Evolutionary conservation across 2,329 filamentous ascomycete genomes (phyloP).

Genomic region (Fusarium sp.): DNA sequence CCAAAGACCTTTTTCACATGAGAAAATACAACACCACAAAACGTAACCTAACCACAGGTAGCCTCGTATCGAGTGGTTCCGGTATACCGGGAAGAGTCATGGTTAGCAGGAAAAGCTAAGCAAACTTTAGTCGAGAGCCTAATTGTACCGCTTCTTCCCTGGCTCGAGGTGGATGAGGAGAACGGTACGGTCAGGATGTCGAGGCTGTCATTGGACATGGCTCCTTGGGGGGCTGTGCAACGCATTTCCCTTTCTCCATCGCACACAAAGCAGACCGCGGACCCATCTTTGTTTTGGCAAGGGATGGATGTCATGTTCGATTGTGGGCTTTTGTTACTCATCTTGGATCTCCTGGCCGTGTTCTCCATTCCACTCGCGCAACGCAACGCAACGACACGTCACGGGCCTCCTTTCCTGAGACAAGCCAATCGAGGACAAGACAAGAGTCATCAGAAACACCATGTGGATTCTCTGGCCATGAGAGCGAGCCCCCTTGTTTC

Average conservation of each 20-base stretch:
- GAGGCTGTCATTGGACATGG: conserved; percentile 25
- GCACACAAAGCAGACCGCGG: not conserved
- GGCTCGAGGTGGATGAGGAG: too few species aligned
- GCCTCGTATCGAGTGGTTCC: conserved; percentile 25
- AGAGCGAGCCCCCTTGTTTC: conserved; percentile 15
- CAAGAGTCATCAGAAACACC: conserved; percentile 36
- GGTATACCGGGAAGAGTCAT: conserved; percentile 1
- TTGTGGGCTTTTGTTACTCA: conserved; percentile 18
- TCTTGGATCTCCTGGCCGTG: conserved; percentile 12
- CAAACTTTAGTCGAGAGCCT: conserved; percentile 38
- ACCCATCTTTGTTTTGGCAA: conserved; percentile 32
- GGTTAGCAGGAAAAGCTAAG: conserved; percentile 9
- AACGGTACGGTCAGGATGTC: not conserved
- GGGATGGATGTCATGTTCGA: conserved; percentile 16
- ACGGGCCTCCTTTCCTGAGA: conserved; percentile 34
- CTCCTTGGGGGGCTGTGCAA: conserved; percentile 32
- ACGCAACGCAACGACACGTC: conserved; percentile 35
- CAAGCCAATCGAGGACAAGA: conserved; percentile 30
- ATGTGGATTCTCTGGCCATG: not conserved
- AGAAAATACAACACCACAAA: conserved; percentile 5
- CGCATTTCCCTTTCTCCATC: conserved; percentile 14
- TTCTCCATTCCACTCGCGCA: not conserved
- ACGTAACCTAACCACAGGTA: not conserved
- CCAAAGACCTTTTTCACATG: not conserved
- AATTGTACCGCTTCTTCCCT: conserved; percentile 26